Conservation (phyloP, 257 asterid species). For the Solanum chmielewskii region DNA sequence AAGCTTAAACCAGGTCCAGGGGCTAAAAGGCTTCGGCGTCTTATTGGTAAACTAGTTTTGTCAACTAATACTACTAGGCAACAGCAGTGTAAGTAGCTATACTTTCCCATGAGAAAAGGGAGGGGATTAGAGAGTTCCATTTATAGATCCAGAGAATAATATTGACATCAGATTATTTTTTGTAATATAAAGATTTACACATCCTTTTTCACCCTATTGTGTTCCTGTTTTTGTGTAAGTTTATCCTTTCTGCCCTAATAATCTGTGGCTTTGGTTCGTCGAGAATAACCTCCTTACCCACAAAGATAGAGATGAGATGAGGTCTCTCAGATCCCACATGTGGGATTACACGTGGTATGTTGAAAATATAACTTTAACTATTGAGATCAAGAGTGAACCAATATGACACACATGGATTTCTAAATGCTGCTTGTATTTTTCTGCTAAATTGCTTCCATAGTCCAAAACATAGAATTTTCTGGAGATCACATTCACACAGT, state of each 20-base stretch:
- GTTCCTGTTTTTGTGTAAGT: not conserved
- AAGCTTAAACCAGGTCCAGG: slow-evolving; percentile 66
- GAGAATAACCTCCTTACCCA: not conserved
- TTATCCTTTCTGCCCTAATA: not conserved
- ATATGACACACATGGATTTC: not conserved
- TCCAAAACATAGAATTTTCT: not conserved
- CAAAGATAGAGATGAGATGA: not conserved
- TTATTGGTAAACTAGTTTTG: slow-evolving; percentile 30
- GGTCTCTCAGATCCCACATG: not conserved
- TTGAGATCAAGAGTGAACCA: not conserved
- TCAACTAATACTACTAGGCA: slow-evolving; percentile 16
- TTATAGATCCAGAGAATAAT: not conserved
- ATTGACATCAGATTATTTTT: not conserved
- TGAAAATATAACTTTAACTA: not conserved
- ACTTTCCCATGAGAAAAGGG: not conserved
- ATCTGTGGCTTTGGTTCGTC: not conserved
- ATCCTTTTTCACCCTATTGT: not conserved
- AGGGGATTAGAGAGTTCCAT: not conserved
- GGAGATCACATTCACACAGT: not conserved
- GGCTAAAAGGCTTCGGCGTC: slow-evolving; percentile 54
- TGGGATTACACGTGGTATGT: not conserved
- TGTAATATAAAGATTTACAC: not conserved
- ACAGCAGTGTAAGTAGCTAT: slow-evolving; percentile 49
- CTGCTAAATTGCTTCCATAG: not conserved
- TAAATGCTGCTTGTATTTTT: not conserved